Base-by-base conservation (phyloP, 495 filamentous ascomycete species). In the Xylaria intraflava region DNA sequence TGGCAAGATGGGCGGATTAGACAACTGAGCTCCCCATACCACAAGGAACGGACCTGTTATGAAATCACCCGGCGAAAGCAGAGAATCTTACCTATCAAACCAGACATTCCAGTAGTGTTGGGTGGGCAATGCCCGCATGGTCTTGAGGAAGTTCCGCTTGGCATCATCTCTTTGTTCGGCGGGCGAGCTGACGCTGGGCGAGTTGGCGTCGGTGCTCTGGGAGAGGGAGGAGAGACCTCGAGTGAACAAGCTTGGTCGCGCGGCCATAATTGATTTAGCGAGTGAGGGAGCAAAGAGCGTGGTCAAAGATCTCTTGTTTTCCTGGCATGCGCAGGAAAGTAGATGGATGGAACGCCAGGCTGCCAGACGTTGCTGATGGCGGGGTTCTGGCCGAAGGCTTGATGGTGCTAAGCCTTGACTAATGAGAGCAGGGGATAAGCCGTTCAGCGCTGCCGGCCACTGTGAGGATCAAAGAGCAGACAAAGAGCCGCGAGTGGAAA, bases 71-170 rank as follows among this genome's bases (percentile, higher is more conserved):
- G 27, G 4, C 2, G 8, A 26, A 19, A 35, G 10, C 31, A 40
- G 38, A 26, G 19, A 7, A 26, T 36, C 65, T 59, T 62, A 76
- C 69, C 75, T 67, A 61, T 82, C 78, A 61, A 82, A 80, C 64
- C 76, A 82, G 41, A 82, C 76, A 61, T 79, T 76, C 78, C 78
- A 80, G 66, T 80, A 80, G 65, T 82, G 78, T 65, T 81, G 78
- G 6, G 78, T 81, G 22, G 78, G 78, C 56, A 81, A 65, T 36
- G 78, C 72, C 35, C 78, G 74, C 78, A 81, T 81, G 2, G 78
- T 67, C 66, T 80, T 80, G 60, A 80, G 68, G 59, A 81, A 71
- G 64, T 80, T 80, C 65, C 76, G 76, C 71, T 80, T 80, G 30
- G 77, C 77, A 68, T 81, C 77, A 65, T 78, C 78, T 50, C 78